Base-by-base conservation (phyloP, 352 stramenopile genomes). In the Elongisporangium anandrum region DNA sequence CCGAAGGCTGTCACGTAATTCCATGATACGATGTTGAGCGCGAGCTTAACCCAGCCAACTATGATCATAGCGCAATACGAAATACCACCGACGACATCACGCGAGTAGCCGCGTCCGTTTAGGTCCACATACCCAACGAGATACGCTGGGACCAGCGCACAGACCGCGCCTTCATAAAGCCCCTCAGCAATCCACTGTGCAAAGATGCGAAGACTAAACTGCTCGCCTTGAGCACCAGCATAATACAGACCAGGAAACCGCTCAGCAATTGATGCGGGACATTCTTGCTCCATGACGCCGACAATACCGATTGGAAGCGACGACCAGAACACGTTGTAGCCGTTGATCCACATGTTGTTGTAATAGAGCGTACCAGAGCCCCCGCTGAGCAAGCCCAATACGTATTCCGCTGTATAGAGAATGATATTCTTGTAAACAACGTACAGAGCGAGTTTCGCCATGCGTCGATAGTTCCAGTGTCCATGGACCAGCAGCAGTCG, bases 371-470 rank as follows among this genome's bases (percentile, higher is more conserved):
- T 95, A 9, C 86, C 86, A 0, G 79, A 92, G 10, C 82, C 86
- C 0, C 79, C 83, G 29, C 80, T 87, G 15, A 86, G 66, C 16
- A 91, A 86, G 45, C 94, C 92, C 34, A 99, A 86, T 29, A 98
- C 82, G 52, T 93, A 95, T 26, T 75, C 74, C 19, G 79, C 76
- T 24, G 79, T 80, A 69, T 92, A 96, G 23, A 93, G 70, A 45
- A 96, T 82, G 62, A 98, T 95, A 78, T 99, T 99, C 78, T 99
- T 99, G 91, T 99, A 99, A 57, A 99, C 99, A 45, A 98, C 96
- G 68, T 98, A 99, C 6, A 99, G 72, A 48, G 98, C 90, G 23
- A 98, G 82, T 59, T 97, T 98, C 52, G 82, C 86, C 79, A 99
- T 97, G 38, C 98, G 94, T 22, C 94, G 90, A 65, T 99, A 99